Evolutionary conservation across 2,329 filamentous ascomycete genomes (phyloP), one percentile per base, ranked within the genome.

Genomic region (Pestalotiopsis sp.): DNA sequence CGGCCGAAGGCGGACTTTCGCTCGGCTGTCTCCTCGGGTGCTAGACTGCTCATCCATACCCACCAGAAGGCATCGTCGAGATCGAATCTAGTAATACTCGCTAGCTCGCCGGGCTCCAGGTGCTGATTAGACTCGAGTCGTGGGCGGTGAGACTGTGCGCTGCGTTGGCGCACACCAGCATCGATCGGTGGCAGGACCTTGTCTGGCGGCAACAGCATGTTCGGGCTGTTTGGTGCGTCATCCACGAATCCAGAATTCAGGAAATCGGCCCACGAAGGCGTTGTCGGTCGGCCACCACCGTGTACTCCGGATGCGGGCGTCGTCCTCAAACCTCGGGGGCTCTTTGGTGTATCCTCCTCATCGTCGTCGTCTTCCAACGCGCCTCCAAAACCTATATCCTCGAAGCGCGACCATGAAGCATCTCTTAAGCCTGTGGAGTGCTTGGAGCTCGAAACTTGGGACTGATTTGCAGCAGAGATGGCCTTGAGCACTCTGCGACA

Each of bases 51-150:
- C 87, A 99, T 98, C 96, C 96, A 99, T 4, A 98, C 96, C 95
- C 96, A 98, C 96, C 96, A 99, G 80, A 99, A 99, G 1, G 94
- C 92, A 78, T 98, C 95, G 75, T 99, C 96, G 4, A 99, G 85
- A 71, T 96, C 91, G 68, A 98, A 89, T 49, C 88, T 88, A 27
- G 89, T 92, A 76, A 99, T 97, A 78, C 94, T 98, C 38, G 96
- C 96, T 68, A 99, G 86, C 84, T 99, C 96, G 65, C 94, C 96
- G 0, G 95, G 96, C 72, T 98, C 94, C 0, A 98, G 84, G 56
- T 89, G 85, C 27, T 82, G 81, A 67, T 93, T 90, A 14, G 86
- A 86, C 72, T 94, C 91, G n/a, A 93, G 83, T 69, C 90, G 87
- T 58, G 92, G 90, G 67, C 86, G 87, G 78, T 97, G 93, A 0